Conservation (phyloP, 805 yeast genomes). For the Tetrapisispora phaffii region DNA sequence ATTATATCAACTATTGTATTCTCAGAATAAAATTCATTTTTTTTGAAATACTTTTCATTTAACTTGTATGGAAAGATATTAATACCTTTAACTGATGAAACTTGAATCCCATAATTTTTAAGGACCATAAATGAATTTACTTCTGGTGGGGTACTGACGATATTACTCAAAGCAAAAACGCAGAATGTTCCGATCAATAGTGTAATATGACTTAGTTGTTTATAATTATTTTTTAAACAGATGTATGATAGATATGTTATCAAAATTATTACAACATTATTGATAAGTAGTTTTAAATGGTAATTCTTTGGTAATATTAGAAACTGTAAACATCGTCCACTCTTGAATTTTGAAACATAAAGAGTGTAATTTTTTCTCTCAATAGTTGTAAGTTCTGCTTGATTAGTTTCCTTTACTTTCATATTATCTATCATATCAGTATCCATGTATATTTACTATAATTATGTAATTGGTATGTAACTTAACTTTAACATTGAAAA, state of each 20-base stretch:
- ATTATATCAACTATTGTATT: slow-evolving; percentile 52
- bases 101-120: slow-evolving; percentile 22
- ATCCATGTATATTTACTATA: too few species aligned
- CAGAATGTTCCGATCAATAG: neutral
- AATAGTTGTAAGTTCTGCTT: neutral
- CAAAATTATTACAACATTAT: neutral
- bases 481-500: too few species aligned
- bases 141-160: slow-evolving; percentile 11
- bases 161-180: neutral
- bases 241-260: neutral
- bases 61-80: slow-evolving; percentile 15
- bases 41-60: slow-evolving; percentile 9
- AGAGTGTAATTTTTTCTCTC: slow-evolving; percentile 4
- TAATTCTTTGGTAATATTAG: slow-evolving; percentile 7
- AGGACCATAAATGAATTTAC: slow-evolving; percentile 18
- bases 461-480: too few species aligned
- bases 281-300: neutral
- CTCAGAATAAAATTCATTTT: slow-evolving; percentile 42
- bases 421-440: neutral
- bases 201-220: neutral
- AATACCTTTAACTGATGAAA: slow-evolving; percentile 14
- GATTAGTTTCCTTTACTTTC: neutral
- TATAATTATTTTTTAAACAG: neutral
- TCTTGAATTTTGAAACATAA: slow-evolving; percentile 4
- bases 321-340: slow-evolving; percentile 8